These are phyloP conservation scores for Aspergillus baeticus DNA, from an alignment of 495 filamentous ascomycete genomes.

Conservation along the genomic window DNA sequence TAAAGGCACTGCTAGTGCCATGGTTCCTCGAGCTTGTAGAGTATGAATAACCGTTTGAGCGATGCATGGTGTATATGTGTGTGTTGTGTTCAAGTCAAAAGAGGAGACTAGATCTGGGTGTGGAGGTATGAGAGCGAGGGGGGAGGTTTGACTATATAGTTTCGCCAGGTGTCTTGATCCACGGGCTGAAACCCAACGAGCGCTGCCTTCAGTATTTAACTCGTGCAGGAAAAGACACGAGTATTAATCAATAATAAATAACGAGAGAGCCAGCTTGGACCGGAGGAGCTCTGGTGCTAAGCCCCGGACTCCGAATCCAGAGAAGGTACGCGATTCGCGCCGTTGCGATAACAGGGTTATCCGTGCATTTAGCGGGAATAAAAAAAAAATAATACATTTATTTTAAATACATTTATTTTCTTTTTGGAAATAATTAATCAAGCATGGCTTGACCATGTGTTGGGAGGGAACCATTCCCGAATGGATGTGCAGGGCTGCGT, in stretches of 20 bases:
- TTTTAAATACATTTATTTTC: too few relatives aligned
- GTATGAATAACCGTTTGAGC: conserved; percentile 32
- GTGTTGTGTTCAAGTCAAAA: conserved; percentile 1
- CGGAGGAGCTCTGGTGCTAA: background rate
- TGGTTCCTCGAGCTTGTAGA: conserved; percentile 57
- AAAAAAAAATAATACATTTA: background rate
- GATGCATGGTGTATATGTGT: conserved; percentile 32
- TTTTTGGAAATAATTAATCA: conserved; percentile 6
- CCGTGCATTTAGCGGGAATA: too few relatives aligned
- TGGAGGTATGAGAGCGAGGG: conserved; percentile 7
- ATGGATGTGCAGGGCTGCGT: conserved; percentile 28
- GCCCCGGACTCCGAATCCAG: background rate
- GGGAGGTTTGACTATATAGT: conserved; percentile 4
- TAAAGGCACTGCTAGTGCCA: conserved; percentile 93
- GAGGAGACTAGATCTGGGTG: too few relatives aligned
- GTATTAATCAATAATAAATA: too few relatives aligned
- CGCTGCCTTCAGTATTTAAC: background rate
- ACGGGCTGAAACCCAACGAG: background rate
- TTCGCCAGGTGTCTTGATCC: too few relatives aligned
- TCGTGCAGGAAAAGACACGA: too few relatives aligned
- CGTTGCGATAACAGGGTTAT: background rate
- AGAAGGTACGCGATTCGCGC: too few relatives aligned
- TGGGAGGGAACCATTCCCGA: conserved; percentile 26
- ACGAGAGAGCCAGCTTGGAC: too few relatives aligned
- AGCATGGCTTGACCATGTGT: conserved; percentile 26